Percentiles rank a stretch among this genome's conserved stretches.
Conservation (phyloP, 108 stramenopile genomes). For the Chaetoceros muelleri region DNA sequence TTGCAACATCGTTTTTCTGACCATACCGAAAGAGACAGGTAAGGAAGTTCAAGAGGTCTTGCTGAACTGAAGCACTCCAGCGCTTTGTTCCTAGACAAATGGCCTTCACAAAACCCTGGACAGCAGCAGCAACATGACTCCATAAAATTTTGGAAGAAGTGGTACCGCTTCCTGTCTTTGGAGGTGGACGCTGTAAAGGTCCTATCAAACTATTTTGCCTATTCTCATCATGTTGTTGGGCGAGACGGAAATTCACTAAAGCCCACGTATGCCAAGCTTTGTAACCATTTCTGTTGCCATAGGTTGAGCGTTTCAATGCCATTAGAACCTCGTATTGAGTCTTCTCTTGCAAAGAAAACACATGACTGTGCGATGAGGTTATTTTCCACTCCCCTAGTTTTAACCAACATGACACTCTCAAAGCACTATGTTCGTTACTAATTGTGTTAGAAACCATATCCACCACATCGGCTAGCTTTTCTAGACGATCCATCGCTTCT, state of each 20-base stretch:
- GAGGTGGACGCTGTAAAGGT: not conserved
- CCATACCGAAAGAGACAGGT: slow-evolving; percentile 94
- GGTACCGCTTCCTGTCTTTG: not conserved
- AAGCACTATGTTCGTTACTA: slow-evolving; percentile 19
- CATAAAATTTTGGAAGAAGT: slow-evolving; percentile 10
- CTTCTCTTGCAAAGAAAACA: slow-evolving; percentile 23
- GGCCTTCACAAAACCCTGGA: slow-evolving; percentile 84
- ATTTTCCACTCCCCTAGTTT: slow-evolving; percentile 86
- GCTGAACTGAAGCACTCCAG: slow-evolving; percentile 91
- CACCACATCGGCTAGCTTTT: slow-evolving; percentile 49
- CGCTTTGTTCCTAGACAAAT: slow-evolving; percentile 86
- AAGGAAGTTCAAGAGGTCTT: slow-evolving; percentile 93
- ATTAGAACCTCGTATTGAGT: slow-evolving; percentile 63
- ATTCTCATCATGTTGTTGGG: slow-evolving; percentile 60
- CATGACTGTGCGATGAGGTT: slow-evolving; percentile 13
- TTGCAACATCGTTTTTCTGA: slow-evolving; percentile 64
- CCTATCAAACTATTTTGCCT: not conserved
- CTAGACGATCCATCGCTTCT: slow-evolving; percentile 61
- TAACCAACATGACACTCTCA: slow-evolving; percentile 75
- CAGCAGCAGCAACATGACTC: slow-evolving; percentile 77
- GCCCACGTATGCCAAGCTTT: slow-evolving; percentile 98
- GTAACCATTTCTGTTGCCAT: slow-evolving; percentile 51
- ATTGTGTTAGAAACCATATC: slow-evolving; percentile 58
- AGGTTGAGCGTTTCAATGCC: slow-evolving; percentile 70
- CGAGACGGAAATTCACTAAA: slow-evolving; percentile 90